Evolutionary conservation across 768 basidiomycete genomes (phyloP), one percentile per base, ranked within the genome.

Genomic region (Tylopilus subfusipes): DNA sequence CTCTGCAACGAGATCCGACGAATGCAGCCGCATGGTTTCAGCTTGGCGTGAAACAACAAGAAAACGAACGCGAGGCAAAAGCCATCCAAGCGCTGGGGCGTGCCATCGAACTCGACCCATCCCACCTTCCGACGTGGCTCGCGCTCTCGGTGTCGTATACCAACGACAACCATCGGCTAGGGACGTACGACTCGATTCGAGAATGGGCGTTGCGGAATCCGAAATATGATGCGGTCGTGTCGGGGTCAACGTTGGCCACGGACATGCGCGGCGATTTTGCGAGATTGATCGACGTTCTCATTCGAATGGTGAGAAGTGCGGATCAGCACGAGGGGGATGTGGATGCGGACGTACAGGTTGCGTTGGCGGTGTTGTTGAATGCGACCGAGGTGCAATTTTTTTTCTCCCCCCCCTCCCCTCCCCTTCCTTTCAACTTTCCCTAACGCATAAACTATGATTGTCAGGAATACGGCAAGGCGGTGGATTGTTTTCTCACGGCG

Each of bases 1-100:
- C 79, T 24, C 93, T 96, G 14, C 91, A 96, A 65, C 81, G 79
- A 38, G 81, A 93, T 62, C 84, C 86, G 56, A 73, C 68, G 10
- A 81, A 89, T 61, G 84, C 89, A 5, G 60, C 72, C 33, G 87
- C 86, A 10, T 99, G 97, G 97, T 95, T 82, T 66, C 82, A 88
- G 60, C 85, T 98, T 47, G 97, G 97, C 24, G 86, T 99, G 46
- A 94, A 91, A 71, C 97, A 98, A 66, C 97, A 99, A 70, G 95
- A 97, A 72, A 97, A 95, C 68, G 97, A 99, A 70, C 85, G 95
- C 16, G 97, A 99, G 72, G 79, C 81, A 9, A 86, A 92, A 62
- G 97, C 97, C 5, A 81, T 98, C 39, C 79, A 85, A 51, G 97
- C 97, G 2, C 79, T 99, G 19, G 75, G 79, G 46, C 86, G 86